Conservation (phyloP, 2,329 filamentous ascomycete genomes). For the Xylaria sp. region DNA sequence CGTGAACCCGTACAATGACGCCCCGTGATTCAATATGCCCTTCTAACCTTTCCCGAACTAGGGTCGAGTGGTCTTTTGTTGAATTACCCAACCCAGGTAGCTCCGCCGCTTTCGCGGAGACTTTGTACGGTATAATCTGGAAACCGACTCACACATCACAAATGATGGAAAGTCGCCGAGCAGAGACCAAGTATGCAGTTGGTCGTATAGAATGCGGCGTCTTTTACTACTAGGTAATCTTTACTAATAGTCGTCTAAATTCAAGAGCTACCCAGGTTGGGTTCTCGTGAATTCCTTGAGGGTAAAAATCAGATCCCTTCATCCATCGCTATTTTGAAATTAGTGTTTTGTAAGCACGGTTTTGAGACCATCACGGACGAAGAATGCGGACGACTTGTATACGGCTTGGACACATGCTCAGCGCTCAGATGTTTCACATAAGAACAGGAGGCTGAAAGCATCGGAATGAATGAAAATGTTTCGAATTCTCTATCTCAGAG, state of each 20-base stretch:
- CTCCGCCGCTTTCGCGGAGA: too few relatives aligned
- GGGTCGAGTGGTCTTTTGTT: neutral
- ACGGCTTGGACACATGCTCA: neutral
- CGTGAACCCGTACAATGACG: neutral
- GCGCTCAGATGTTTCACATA: neutral
- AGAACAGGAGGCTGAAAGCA: neutral
- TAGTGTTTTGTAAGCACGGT: slow-evolving; percentile 12
- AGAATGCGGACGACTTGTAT: slow-evolving; percentile 1
- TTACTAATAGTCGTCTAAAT: neutral
- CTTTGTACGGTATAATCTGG: slow-evolving; percentile 15
- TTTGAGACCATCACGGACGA: slow-evolving; percentile 9
- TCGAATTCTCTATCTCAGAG: neutral
- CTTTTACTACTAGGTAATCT: too few relatives aligned
- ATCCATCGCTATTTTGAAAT: neutral
- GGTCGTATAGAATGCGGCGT: too few relatives aligned
- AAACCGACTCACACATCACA: slow-evolving; percentile 6
- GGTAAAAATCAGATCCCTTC: neutral
- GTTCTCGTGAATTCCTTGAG: neutral
- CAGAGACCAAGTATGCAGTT: too few relatives aligned
- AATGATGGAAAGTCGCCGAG: slow-evolving; percentile 4
- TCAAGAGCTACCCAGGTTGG: neutral
- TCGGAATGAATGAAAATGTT: neutral
- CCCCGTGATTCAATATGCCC: too few relatives aligned
- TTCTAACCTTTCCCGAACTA: neutral
- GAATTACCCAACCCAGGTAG: neutral